phyloP scores from a whole-genome alignment of 768 basidiomycete genomes.

The Leccinum aurantiacum region DNA sequence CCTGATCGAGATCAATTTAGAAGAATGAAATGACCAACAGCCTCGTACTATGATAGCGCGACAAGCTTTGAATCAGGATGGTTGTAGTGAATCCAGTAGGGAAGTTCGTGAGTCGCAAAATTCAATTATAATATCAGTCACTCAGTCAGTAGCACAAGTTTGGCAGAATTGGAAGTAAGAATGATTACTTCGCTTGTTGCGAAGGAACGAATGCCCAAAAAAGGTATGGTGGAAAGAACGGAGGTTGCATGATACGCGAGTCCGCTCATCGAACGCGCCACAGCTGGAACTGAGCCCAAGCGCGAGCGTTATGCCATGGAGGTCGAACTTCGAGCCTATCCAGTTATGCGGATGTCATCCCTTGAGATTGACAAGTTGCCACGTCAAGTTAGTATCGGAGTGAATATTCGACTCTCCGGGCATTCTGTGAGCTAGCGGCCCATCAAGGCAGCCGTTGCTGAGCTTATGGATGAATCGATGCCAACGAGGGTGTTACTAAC shows the following conservation, averaged over 20 bases:
- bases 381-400: slow-evolving; percentile 5
- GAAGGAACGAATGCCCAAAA: slow-evolving; percentile 5
- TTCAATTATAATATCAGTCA: neutral
- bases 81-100: neutral
- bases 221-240: neutral
- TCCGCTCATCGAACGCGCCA: neutral
- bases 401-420: neutral
- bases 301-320: neutral
- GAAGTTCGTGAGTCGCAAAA: neutral
- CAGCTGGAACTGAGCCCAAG: neutral
- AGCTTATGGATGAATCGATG: neutral
- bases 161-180: neutral
- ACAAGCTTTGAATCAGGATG: slow-evolving; percentile 2
- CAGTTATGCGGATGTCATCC: neutral
- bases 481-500: neutral
- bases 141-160: neutral
- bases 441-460: neutral
- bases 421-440: neutral
- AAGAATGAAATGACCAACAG: neutral
- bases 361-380: neutral
- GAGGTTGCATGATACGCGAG: neutral
- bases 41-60: neutral
- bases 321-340: neutral
- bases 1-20: slow-evolving; percentile 4
- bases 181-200: neutral